These are phyloP conservation scores for Funneliformis mosseae DNA, from an alignment of 192 early-diverging fungal species.

Conservation along the genomic window DNA sequence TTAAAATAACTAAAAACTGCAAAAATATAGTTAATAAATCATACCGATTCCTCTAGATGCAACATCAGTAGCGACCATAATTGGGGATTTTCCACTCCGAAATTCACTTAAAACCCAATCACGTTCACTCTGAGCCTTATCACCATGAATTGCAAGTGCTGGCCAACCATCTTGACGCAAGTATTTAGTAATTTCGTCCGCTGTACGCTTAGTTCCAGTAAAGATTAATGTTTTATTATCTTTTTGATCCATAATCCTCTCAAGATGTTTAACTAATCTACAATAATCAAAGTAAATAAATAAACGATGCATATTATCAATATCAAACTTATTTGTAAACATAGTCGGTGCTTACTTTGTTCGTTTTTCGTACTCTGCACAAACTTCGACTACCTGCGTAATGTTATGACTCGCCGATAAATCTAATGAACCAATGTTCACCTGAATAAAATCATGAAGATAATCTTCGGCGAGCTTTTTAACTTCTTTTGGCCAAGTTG, in stretches of 20 bases:
- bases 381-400: constrained; percentile 89
- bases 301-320: not conserved
- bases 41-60: constrained; percentile 94
- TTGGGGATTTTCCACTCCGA: constrained; percentile 80
- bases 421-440: constrained; percentile 93
- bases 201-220: constrained; percentile 92
- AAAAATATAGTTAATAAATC: constrained; percentile 4
- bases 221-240: constrained; percentile 94
- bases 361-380: constrained; percentile 84
- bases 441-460: constrained; percentile 91
- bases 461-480: constrained; percentile 91
- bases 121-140: constrained; percentile 94
- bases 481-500: constrained; percentile 98
- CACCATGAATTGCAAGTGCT: constrained; percentile 94
- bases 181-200: constrained; percentile 83
- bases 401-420: constrained; percentile 93
- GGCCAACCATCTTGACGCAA: constrained; percentile 90
- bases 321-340: not conserved
- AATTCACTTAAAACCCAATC: constrained; percentile 96
- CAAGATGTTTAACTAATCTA: constrained; percentile 75
- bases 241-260: constrained; percentile 81
- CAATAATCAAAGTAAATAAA: constrained; percentile 19
- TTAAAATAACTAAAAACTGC: constrained; percentile 8
- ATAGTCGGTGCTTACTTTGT: constrained; percentile 52
- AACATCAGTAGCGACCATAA: constrained; percentile 99